These are phyloP conservation scores for Brassica hybrid DNA, from an alignment of 441 rosid genomes.

Conservation along the genomic window DNA sequence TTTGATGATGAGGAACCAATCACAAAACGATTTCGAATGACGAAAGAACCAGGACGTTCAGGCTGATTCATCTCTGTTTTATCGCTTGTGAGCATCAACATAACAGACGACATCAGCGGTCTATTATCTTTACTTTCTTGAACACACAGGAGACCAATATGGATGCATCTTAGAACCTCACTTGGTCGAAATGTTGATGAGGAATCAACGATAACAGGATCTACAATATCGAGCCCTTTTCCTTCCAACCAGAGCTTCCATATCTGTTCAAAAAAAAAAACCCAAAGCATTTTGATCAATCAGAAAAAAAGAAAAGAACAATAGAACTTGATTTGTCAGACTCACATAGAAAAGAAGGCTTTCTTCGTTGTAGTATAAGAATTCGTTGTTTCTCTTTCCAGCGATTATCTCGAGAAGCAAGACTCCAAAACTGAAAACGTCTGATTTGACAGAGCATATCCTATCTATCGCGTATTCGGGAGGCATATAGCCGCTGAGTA, in stretches of 20 bases:
- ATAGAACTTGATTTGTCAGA: neutral
- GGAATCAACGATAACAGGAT: slow-evolving; percentile 4
- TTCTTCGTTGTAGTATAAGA: neutral
- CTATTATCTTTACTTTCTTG: slow-evolving; percentile 50
- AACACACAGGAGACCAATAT: slow-evolving; percentile 50
- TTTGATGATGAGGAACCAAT: neutral
- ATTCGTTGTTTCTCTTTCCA: slow-evolving; percentile 27
- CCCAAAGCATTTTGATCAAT: neutral
- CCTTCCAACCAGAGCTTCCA: slow-evolving; percentile 17
- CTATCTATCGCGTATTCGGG: slow-evolving; percentile 75
- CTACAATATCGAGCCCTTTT: neutral
- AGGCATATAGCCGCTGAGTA: slow-evolving; percentile 70
- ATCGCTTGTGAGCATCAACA: slow-evolving; percentile 49
- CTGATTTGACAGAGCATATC: slow-evolving; percentile 63
- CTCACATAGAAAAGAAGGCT: neutral
- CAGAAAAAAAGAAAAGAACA: neutral
- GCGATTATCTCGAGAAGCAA: slow-evolving; percentile 61
- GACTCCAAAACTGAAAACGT: slow-evolving; percentile 71
- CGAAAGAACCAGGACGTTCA: neutral
- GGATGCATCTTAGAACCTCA: slow-evolving; percentile 46
- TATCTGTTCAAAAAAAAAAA: neutral
- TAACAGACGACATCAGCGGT: slow-evolving; percentile 45
- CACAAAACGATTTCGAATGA: neutral
- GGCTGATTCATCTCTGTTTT: slow-evolving; percentile 1
- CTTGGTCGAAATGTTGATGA: slow-evolving; percentile 26